Evolutionary conservation across 2,329 filamentous ascomycete species (phyloP), one percentile per base, ranked within the genome.

Genomic region (Biscogniauxia marginata): DNA sequence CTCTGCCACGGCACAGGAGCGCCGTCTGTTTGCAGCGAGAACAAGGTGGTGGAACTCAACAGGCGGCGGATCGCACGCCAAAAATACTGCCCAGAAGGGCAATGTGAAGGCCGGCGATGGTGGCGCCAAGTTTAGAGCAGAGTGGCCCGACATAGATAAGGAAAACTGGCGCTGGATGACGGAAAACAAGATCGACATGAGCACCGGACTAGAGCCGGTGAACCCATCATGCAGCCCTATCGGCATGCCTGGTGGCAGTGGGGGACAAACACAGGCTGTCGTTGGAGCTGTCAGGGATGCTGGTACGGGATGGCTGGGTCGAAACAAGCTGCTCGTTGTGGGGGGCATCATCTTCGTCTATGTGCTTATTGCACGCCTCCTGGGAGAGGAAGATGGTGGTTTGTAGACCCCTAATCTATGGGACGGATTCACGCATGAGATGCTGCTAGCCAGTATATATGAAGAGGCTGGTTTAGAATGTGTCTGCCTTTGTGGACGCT

Each of bases 21-120:
- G 93, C 59, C 88, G 85, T 71, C 83, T 88, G 66, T 85, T 92
- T 50, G 92, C 95, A 0, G 81, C 83, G 21, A 83, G 90, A 60
- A 90, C 91, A 16, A 81, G 90, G 53, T 99, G 95, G 95, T 98
- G 93, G 93, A 99, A 99, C 76, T 90, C 87, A 30, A 98, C 93
- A 0, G 93, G 93, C 44, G 92, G 91, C 52, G 93, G 93, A 7
- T 89, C 88, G 2, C 84, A 87, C 58, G 70, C 75, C 16, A 85
- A 82, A 59, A 80, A 79, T 54, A 72, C 77, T 2, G 77, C 77
- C 1, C 77, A 77, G 55, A 91, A 87, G 71, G 91, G 90, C 8
- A 91, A 96, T 60, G 87, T 97, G 68, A 96, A 93, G 74, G 89
- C 89, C 3, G 95, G 95, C 20, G 95, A 99, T 70, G 93, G 93